Percentiles rank a stretch among this genome's conserved stretches.
These are phyloP conservation scores for Fusarium tanahbumbuense DNA, from an alignment of 2,329 filamentous ascomycete genomes.

Conservation along the genomic window DNA sequence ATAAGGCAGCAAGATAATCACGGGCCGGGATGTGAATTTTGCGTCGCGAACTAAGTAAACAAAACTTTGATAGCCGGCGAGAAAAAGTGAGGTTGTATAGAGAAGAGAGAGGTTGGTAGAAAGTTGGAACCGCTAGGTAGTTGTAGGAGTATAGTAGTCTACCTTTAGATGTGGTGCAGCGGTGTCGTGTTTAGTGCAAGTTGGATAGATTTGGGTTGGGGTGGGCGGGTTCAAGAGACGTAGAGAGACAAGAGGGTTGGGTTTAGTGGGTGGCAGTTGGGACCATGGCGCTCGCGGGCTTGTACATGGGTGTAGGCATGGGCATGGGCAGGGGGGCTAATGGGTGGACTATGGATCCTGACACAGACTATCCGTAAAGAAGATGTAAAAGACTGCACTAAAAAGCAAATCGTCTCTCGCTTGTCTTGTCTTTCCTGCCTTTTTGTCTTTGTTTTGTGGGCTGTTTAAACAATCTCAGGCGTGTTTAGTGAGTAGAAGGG, in stretches of 20 bases:
- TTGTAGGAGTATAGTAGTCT: constrained; percentile 26
- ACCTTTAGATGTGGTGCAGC: constrained; percentile 18
- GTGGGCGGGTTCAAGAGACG: constrained; percentile 39
- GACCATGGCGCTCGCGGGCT: constrained; percentile 43
- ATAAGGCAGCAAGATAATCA: too few relatives aligned
- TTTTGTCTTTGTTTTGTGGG: constrained; percentile 25
- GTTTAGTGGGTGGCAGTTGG: constrained; percentile 40
- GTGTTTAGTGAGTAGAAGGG: constrained; percentile 10
- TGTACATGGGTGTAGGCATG: constrained; percentile 10
- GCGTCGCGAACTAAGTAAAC: too few relatives aligned
- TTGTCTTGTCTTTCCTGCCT: constrained; percentile 3
- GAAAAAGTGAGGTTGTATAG: constrained; percentile 8
- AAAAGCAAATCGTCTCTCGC: constrained; percentile 31
- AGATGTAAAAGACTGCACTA: constrained; percentile 29
- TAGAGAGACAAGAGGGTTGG: constrained; percentile 26
- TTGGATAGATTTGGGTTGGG: constrained; percentile 26
- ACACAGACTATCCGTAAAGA: constrained; percentile 30
- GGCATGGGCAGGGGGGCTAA: constrained; percentile 2
- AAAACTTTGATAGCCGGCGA: constrained; percentile 1
- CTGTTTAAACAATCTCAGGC: constrained; percentile 21
- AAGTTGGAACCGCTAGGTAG: constrained; percentile 33
- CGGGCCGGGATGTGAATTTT: too few relatives aligned
- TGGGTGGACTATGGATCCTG: constrained; percentile 29
- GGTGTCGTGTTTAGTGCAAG: constrained; percentile 34
- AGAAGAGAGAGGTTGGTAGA: constrained; percentile 17